Evolutionary conservation across 2,329 filamentous ascomycete species (phyloP).

Genomic region (Metarhizium humberi): DNA sequence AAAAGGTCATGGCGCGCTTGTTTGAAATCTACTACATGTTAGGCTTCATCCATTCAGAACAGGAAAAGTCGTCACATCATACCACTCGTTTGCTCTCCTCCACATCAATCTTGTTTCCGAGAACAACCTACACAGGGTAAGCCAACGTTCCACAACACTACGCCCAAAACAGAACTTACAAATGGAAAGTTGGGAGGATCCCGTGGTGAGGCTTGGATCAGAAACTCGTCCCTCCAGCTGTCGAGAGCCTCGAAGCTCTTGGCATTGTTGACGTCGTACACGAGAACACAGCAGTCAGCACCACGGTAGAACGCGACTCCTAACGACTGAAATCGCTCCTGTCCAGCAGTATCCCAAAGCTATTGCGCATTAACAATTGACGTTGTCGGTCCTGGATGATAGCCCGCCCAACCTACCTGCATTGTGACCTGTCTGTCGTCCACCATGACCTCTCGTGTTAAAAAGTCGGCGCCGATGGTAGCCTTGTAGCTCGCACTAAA

Average conservation of each 20-base stretch:
- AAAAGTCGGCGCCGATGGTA: conserved; percentile 95
- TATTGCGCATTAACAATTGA: conserved; percentile 24
- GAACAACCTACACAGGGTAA: conserved; percentile 57
- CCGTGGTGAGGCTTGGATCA: conserved; percentile 93
- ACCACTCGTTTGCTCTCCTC: conserved; percentile 95
- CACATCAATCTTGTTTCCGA: conserved; percentile 98
- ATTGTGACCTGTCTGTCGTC: conserved; percentile 97
- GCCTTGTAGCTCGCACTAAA: conserved; percentile 99
- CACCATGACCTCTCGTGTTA: conserved; percentile 95
- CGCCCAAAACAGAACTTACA: conserved; percentile 45
- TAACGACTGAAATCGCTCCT: conserved; percentile 94
- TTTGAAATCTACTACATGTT: conserved; percentile 62
- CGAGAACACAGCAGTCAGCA: conserved; percentile 94
- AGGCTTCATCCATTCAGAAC: neutral
- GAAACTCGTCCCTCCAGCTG: conserved; percentile 96
- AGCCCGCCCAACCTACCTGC: conserved; percentile 54
- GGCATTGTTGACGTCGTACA: conserved; percentile 97
- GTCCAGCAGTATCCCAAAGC: conserved; percentile 97
- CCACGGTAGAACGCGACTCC: conserved; percentile 96
- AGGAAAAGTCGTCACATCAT: conserved; percentile 15
- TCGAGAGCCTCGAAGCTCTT: conserved; percentile 99
- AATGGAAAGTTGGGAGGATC: conserved; percentile 98
- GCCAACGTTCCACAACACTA: neutral
- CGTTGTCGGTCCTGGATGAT: conserved; percentile 7
- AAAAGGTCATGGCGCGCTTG: conserved; percentile 95